Evolutionary conservation across 164 flowering plant species (phyloP).

Genomic region (Pachysandra terminalis): DNA sequence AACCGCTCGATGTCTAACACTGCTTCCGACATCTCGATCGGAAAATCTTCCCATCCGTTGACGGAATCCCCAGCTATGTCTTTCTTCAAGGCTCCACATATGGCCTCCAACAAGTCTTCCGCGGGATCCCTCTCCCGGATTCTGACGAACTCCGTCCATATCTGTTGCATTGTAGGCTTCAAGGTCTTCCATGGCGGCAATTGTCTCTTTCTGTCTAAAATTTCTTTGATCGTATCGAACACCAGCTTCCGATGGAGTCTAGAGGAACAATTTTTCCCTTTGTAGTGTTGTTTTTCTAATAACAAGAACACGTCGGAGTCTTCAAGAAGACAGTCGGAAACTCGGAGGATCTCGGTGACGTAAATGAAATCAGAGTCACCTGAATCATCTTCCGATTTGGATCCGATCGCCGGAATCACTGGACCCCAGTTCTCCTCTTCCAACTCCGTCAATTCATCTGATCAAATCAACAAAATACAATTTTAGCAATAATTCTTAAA

Average conservation of each 20-base stretch:
- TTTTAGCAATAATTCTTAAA: too few species aligned
- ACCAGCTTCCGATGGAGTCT: constrained; percentile 58
- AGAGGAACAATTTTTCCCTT: constrained; percentile 44
- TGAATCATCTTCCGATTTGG: constrained; percentile 21
- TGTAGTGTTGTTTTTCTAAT: constrained; percentile 63
- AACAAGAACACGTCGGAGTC: constrained; percentile 47
- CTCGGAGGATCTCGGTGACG: constrained; percentile 63
- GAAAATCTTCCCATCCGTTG: constrained; percentile 60
- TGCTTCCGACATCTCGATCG: constrained; percentile 51
- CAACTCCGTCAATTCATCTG: constrained; percentile 38
- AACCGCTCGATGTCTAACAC: constrained; percentile 81
- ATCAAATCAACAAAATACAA: background rate
- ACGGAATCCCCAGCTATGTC: constrained; percentile 55
- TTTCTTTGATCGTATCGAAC: constrained; percentile 67
- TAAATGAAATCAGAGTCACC: constrained; percentile 56
- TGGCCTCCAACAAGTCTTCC: constrained; percentile 52
- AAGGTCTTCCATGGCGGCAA: constrained; percentile 62
- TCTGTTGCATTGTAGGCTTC: constrained; percentile 24
- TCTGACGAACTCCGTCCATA: constrained; percentile 61
- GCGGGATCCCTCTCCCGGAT: constrained; percentile 41
- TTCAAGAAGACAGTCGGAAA: constrained; percentile 40
- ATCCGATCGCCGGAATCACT: constrained; percentile 21
- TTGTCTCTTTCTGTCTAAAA: constrained; percentile 42
- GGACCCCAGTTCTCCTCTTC: constrained; percentile 47
- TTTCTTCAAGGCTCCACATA: constrained; percentile 52